Evolutionary conservation across 31 red algal genomes (phyloP).

Genomic region (Odonthalia washingtoniensis): DNA sequence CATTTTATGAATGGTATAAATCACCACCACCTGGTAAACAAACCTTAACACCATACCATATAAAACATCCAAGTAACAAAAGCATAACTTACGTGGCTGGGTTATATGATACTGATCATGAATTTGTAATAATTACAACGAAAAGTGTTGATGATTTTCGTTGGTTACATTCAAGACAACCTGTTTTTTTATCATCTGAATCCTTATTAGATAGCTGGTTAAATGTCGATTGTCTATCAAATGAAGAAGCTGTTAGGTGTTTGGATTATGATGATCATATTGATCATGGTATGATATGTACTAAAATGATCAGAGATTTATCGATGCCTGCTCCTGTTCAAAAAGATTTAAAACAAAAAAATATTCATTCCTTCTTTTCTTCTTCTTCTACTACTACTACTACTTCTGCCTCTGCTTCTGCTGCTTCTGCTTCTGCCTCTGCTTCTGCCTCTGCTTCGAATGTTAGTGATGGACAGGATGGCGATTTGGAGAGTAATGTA

Average conservation of each 20-base stretch:
- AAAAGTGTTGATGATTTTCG: conserved; percentile 3
- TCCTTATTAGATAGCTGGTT: conserved; percentile 38
- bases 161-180: conserved; percentile 52
- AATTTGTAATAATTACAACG: conserved; percentile 65
- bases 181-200: conserved; percentile 34
- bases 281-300: conserved; percentile 24
- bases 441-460: no score
- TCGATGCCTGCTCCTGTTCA: background rate
- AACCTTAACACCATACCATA: conserved; percentile 36
- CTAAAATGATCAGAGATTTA: conserved; percentile 28
- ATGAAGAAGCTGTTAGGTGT: background rate
- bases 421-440: no score
- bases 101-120: conserved; percentile 23
- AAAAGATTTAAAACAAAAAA: conserved; percentile 32
- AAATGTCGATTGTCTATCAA: background rate
- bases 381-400: no score
- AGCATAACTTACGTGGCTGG: conserved; percentile 54
- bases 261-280: no score
- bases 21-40: conserved; percentile 20
- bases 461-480: no score
- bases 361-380: conserved; percentile 28
- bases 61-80: background rate
- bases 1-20: conserved; percentile 76
- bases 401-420: no score
- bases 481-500: no score